Percentiles rank a stretch among this genome's conserved stretches.
These are phyloP conservation scores for Yamadazyma paraphyllophila DNA, from an alignment of 805 yeast species.

Conservation along the genomic window DNA sequence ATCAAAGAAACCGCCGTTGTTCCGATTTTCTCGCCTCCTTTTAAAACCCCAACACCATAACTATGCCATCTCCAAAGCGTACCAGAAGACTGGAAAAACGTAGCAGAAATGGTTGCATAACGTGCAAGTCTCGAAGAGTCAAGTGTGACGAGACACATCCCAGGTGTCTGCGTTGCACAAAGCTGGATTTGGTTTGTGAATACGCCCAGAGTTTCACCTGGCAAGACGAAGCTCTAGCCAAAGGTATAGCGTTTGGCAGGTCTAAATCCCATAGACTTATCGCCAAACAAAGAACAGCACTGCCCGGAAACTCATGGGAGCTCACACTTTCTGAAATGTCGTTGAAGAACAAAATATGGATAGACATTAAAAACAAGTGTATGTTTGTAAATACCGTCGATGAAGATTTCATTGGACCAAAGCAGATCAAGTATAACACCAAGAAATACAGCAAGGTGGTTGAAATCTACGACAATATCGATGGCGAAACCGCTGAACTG, in stretches of 20 bases:
- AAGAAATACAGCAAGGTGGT: neutral
- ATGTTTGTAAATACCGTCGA: constrained; percentile 18
- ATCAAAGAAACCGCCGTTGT: too few relatives aligned
- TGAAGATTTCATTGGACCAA: constrained; percentile 15
- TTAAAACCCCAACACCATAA: neutral
- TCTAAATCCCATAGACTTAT: constrained; percentile 19
- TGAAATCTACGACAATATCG: constrained; percentile 2
- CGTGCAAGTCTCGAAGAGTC: constrained; percentile 16
- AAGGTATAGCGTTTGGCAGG: constrained; percentile 38
- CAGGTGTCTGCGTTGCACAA: constrained; percentile 26
- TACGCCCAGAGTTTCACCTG: constrained; percentile 22
- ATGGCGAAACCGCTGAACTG: neutral
- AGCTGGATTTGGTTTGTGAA: constrained; percentile 19
- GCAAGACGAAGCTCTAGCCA: constrained; percentile 37
- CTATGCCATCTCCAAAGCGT: neutral
- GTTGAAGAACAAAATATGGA: constrained; percentile 11
- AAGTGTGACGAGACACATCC: constrained; percentile 30
- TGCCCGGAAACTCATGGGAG: constrained; percentile 6
- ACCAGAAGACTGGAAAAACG: constrained; percentile 14
- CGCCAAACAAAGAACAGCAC: constrained; percentile 6
- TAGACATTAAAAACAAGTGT: constrained; percentile 6
- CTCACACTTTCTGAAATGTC: constrained; percentile 13
- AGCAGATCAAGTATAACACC: neutral
- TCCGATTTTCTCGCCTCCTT: too few relatives aligned
- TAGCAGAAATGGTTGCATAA: constrained; percentile 20